A percentile compares a stretch with the other conserved stretches of the same genome.
phyloP scores from a whole-genome alignment of 2,329 filamentous ascomycete species.

The Colletotrichum liriopes region DNA sequence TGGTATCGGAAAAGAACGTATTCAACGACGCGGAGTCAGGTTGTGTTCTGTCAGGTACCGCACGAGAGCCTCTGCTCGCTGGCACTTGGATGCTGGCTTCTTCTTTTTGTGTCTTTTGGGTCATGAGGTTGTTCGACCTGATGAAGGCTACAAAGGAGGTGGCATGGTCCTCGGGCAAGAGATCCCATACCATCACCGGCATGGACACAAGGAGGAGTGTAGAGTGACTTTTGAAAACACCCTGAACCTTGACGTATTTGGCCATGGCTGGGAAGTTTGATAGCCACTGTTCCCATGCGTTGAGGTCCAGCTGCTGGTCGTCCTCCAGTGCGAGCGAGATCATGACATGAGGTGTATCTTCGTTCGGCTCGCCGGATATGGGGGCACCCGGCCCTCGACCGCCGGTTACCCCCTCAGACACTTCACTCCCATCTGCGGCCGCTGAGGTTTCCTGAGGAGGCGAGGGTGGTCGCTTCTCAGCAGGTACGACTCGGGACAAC shows the following conservation, averaged over 20 bases:
- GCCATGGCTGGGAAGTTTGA: slow-evolving; percentile 70
- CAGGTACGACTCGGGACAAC: slow-evolving; percentile 59
- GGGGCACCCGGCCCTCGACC: slow-evolving; percentile 34
- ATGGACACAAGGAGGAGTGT: slow-evolving; percentile 71
- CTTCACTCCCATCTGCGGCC: slow-evolving; percentile 27
- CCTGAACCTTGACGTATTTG: slow-evolving; percentile 74
- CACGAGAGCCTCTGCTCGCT: neutral
- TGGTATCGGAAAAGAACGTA: slow-evolving; percentile 33
- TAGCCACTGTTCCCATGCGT: slow-evolving; percentile 73
- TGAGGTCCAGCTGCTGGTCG: slow-evolving; percentile 70
- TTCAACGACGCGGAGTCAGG: slow-evolving; percentile 21
- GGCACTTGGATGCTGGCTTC: neutral
- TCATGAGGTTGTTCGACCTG: slow-evolving; percentile 35
- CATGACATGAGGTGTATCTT: slow-evolving; percentile 73
- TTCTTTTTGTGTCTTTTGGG: slow-evolving; percentile 5
- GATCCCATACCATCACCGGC: slow-evolving; percentile 73
- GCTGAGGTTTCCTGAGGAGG: slow-evolving; percentile 51
- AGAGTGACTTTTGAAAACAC: slow-evolving; percentile 74
- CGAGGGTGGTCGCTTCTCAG: slow-evolving; percentile 54
- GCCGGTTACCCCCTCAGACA: slow-evolving; percentile 11
- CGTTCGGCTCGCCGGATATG: slow-evolving; percentile 61
- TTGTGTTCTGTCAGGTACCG: neutral
- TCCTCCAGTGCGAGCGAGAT: slow-evolving; percentile 73
- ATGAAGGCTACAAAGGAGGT: slow-evolving; percentile 65
- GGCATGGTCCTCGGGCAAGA: slow-evolving; percentile 71